These are phyloP conservation scores for Xylaria longipes DNA, from an alignment of 495 filamentous ascomycete species.

Conservation along the genomic window DNA sequence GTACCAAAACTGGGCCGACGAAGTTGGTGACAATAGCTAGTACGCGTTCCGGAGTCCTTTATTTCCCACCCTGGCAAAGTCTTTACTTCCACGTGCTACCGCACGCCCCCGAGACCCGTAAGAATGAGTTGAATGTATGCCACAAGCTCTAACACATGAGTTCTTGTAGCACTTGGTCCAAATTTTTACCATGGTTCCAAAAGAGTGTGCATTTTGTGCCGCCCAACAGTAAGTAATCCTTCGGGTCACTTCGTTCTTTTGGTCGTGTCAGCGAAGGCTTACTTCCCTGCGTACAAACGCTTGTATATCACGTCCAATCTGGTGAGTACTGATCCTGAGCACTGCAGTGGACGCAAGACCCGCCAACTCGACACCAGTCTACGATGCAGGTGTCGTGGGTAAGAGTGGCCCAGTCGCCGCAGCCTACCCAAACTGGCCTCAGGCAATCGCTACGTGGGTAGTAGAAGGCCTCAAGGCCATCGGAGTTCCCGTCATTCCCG, in stretches of 20 bases:
- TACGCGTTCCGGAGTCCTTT: slow-evolving; percentile 12
- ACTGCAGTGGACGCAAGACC: slow-evolving; percentile 27
- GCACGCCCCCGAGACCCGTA: background rate
- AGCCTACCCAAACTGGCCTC: slow-evolving; percentile 33
- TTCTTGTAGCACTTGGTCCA: slow-evolving; percentile 39
- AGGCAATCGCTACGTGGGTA: slow-evolving; percentile 43
- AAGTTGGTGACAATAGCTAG: slow-evolving; percentile 53
- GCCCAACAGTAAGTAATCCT: slow-evolving; percentile 30
- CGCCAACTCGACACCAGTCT: slow-evolving; percentile 37
- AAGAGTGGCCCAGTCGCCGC: slow-evolving; percentile 29
- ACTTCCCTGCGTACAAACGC: background rate
- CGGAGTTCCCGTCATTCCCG: slow-evolving; percentile 40
- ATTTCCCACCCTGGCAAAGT: background rate
- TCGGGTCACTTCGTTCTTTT: background rate
- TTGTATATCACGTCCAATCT: background rate
- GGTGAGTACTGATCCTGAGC: background rate
- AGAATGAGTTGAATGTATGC: background rate
- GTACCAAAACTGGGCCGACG: slow-evolving; percentile 55
- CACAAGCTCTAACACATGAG: background rate
- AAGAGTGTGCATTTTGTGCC: slow-evolving; percentile 44
- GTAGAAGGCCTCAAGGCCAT: slow-evolving; percentile 41
- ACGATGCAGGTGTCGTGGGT: slow-evolving; percentile 32
- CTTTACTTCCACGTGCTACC: background rate
- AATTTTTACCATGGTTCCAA: slow-evolving; percentile 52
- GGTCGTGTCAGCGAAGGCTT: background rate